phyloP scores from a whole-genome alignment of 768 basidiomycete genomes.

The Leccinum pellstonianum region DNA sequence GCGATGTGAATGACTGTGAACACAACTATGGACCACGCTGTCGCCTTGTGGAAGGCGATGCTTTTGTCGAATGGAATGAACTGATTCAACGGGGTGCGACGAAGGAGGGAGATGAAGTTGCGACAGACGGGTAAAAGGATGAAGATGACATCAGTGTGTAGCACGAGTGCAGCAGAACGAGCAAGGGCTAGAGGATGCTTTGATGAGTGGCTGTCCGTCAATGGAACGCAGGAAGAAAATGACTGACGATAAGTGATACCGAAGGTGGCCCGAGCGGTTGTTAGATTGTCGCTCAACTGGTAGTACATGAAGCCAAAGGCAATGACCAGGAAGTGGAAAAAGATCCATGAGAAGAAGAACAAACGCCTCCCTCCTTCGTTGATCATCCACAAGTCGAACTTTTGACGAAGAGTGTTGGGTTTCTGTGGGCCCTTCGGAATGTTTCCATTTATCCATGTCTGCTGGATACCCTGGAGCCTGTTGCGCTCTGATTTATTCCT shows the following conservation, averaged over 20 bases:
- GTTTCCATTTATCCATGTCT: constrained; percentile 42
- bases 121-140: constrained; percentile 95
- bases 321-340: constrained; percentile 78
- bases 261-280: constrained; percentile 63
- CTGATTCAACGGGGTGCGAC: constrained; percentile 80
- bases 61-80: constrained; percentile 94
- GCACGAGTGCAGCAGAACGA: constrained; percentile 82
- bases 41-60: constrained; percentile 86
- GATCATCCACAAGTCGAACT: constrained; percentile 82
- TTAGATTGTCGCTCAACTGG: constrained; percentile 73
- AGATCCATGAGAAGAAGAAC: constrained; percentile 78
- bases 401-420: constrained; percentile 43
- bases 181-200: constrained; percentile 61
- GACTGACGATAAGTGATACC: constrained; percentile 75
- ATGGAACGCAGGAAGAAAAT: neutral
- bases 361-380: constrained; percentile 82
- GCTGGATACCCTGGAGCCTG: constrained; percentile 83
- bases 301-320: constrained; percentile 78
- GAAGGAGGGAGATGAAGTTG: constrained; percentile 87
- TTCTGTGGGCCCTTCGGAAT: constrained; percentile 32
- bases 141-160: constrained; percentile 90
- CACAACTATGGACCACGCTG: constrained; percentile 86
- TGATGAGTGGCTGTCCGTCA: neutral
- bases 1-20: constrained; percentile 73
- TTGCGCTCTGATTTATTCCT: constrained; percentile 85